phyloP scores from a whole-genome alignment of 768 basidiomycete genomes.

The Russula virescens region DNA sequence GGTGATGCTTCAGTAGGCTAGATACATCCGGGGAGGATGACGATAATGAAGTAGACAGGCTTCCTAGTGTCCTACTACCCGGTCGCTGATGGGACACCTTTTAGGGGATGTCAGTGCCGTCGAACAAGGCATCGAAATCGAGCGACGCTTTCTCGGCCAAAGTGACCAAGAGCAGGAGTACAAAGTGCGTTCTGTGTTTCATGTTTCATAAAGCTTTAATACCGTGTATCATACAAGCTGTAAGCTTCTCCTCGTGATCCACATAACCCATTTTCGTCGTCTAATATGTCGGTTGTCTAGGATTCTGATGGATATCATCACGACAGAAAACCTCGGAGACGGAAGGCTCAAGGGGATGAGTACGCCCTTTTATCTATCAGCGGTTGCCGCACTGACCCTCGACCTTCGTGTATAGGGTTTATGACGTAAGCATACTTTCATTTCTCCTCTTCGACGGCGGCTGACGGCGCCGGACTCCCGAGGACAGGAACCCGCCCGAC shows the following conservation, averaged over 20 bases:
- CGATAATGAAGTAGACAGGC: slow-evolving; percentile 1
- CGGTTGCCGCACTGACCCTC: background rate
- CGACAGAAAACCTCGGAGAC: slow-evolving; percentile 8
- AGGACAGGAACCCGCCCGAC: slow-evolving; percentile 22
- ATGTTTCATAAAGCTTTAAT: slow-evolving; percentile 3
- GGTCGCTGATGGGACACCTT: background rate
- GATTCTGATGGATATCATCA: background rate
- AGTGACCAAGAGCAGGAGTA: slow-evolving; percentile 11
- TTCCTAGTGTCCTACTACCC: background rate
- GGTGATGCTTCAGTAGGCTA: background rate
- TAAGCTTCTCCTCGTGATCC: slow-evolving; percentile 16
- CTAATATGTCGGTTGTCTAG: slow-evolving; percentile 1
- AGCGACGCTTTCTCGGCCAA: slow-evolving; percentile 13
- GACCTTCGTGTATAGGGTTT: background rate
- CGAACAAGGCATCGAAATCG: slow-evolving; percentile 25
- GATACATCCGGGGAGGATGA: background rate
- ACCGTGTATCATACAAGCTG: slow-evolving; percentile 11
- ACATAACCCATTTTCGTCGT: background rate
- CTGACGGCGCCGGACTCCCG: slow-evolving; percentile 17
- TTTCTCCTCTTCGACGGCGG: background rate
- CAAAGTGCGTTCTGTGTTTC: slow-evolving; percentile 12
- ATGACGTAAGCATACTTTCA: slow-evolving; percentile 14
- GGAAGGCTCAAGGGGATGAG: slow-evolving; percentile 22
- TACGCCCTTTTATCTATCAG: slow-evolving; percentile 24
- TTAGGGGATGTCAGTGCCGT: slow-evolving; percentile 16